A percentile compares a stretch with the other conserved stretches of the same genome.
These are phyloP conservation scores for Lactarius akahatsu DNA, from an alignment of 768 basidiomycete species.

Conservation along the genomic window DNA sequence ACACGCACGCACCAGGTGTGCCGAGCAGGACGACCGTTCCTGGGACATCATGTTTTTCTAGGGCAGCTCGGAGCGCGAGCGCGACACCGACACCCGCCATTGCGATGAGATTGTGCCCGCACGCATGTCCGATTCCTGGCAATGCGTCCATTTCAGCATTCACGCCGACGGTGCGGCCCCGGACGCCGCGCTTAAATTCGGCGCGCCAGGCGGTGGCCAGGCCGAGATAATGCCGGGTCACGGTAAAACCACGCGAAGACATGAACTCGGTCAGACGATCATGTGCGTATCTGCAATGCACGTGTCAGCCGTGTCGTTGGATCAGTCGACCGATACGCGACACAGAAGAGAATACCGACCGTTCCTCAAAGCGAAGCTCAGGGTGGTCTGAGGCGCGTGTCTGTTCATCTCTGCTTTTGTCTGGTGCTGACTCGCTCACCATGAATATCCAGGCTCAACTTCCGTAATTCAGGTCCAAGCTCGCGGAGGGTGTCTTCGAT, in stretches of 20 bases:
- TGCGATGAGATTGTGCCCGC: slow-evolving; percentile 84
- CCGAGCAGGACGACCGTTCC: slow-evolving; percentile 75
- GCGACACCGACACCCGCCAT: slow-evolving; percentile 74
- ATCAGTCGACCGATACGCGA: neutral
- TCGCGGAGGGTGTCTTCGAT: slow-evolving; percentile 56
- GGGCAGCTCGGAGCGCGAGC: slow-evolving; percentile 66
- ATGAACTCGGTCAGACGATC: slow-evolving; percentile 68
- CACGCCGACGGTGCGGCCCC: slow-evolving; percentile 68
- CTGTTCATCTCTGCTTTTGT: neutral
- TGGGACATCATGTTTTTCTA: slow-evolving; percentile 58
- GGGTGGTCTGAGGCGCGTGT: slow-evolving; percentile 50
- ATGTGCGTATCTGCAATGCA: slow-evolving; percentile 61
- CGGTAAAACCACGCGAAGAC: slow-evolving; percentile 62
- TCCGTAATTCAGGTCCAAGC: slow-evolving; percentile 52
- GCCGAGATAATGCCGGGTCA: slow-evolving; percentile 67
- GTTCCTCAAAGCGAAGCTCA: slow-evolving; percentile 65
- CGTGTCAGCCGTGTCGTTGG: neutral
- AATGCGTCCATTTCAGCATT: slow-evolving; percentile 77
- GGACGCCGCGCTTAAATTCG: slow-evolving; percentile 56
- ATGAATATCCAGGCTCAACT: slow-evolving; percentile 70
- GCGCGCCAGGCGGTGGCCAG: slow-evolving; percentile 79
- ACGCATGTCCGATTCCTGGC: slow-evolving; percentile 59
- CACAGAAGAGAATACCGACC: slow-evolving; percentile 39
- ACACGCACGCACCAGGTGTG: slow-evolving; percentile 52
- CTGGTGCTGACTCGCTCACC: slow-evolving; percentile 42